These are phyloP conservation scores for Batkoa obscura DNA, from an alignment of 371 early-diverging fungal species.

Conservation along the genomic window DNA sequence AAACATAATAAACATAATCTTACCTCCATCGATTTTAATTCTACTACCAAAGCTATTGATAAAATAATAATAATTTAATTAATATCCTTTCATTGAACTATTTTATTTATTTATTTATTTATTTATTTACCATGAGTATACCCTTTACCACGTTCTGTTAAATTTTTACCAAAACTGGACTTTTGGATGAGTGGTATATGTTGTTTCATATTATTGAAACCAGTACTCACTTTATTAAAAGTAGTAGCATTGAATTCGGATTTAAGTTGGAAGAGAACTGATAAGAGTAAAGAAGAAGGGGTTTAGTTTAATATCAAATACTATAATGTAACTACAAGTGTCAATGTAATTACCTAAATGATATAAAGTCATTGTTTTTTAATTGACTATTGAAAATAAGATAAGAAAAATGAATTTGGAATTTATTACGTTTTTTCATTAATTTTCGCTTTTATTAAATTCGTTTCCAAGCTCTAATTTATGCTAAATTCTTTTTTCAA, in stretches of 20 bases:
- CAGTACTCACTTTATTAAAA: not conserved
- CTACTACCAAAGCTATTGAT: not conserved
- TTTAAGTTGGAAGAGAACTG: not conserved
- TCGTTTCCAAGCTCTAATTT: no score
- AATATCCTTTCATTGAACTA: not conserved
- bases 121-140: conserved; percentile 1
- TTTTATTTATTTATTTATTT: no score
- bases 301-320: no score
- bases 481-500: no score
- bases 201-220: not conserved
- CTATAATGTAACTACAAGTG: no score
- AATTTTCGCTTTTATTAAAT: no score
- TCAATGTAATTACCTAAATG: no score
- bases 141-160: conserved; percentile 4
- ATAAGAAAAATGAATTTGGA: no score
- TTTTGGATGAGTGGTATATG: not conserved
- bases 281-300: no score
- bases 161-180: not conserved
- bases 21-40: not conserved
- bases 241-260: not conserved
- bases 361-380: no score
- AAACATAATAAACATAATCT: not conserved
- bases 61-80: not conserved
- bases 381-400: no score
- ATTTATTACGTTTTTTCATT: no score